Conservation (phyloP, 805 yeast species). For the Dipodascus geniculatus region DNA sequence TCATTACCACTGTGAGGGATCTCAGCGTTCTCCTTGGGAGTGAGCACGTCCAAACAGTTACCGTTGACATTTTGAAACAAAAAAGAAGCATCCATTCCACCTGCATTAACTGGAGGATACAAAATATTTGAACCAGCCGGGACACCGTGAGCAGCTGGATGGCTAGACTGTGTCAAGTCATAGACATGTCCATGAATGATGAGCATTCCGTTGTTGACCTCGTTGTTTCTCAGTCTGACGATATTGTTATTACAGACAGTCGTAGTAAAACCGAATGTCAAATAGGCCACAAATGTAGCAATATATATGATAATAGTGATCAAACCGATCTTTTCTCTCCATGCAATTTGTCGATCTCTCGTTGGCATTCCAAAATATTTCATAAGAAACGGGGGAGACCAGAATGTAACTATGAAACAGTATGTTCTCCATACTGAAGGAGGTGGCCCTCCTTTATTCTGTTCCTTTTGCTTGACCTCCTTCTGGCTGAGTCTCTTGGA, state of each 20-base stretch:
- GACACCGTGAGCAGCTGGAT: conserved; percentile 77
- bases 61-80: conserved; percentile 88
- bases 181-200: conserved; percentile 77
- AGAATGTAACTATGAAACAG: conserved; percentile 72
- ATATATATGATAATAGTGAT: conserved; percentile 59
- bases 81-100: conserved; percentile 76
- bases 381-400: conserved; percentile 78
- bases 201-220: conserved; percentile 48
- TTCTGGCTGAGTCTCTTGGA: background rate
- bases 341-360: conserved; percentile 79
- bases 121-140: conserved; percentile 59
- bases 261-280: conserved; percentile 82
- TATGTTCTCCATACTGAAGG: conserved; percentile 61
- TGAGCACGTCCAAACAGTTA: conserved; percentile 66
- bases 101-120: conserved; percentile 80
- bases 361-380: conserved; percentile 64
- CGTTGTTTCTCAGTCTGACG: conserved; percentile 44
- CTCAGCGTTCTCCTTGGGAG: conserved; percentile 51
- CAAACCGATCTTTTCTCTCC: conserved; percentile 93
- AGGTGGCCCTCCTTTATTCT: conserved; percentile 7
- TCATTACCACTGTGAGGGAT: conserved; percentile 56
- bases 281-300: conserved; percentile 71
- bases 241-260: conserved; percentile 52
- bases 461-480: background rate
- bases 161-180: conserved; percentile 53